A percentile compares a stretch with the other conserved stretches of the same genome.
These are phyloP conservation scores for Aspergillus hortae DNA, from an alignment of 2,329 filamentous ascomycete species.

Conservation along the genomic window DNA sequence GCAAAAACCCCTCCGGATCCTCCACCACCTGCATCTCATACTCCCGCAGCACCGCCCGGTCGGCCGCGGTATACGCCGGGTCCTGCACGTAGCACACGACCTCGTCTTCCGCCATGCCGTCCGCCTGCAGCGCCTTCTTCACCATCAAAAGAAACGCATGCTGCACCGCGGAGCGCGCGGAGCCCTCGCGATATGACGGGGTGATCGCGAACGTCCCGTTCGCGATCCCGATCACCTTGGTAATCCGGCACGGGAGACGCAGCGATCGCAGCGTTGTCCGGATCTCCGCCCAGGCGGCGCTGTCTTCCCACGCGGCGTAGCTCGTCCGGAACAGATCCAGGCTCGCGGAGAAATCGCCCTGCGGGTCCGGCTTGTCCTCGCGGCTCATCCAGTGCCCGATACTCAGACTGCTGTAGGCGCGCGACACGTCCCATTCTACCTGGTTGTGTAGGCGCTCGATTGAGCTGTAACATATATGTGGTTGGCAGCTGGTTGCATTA, in stretches of 20 bases:
- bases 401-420: background rate
- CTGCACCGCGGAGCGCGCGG: slow-evolving; percentile 2
- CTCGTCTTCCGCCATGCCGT: background rate
- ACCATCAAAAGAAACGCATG: slow-evolving; percentile 8
- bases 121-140: background rate
- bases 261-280: background rate
- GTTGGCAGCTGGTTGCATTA: background rate
- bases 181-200: background rate
- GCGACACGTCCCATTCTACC: background rate
- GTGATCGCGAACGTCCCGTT: background rate
- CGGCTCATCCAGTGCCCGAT: background rate
- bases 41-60: slow-evolving; percentile 5
- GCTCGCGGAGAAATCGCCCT: background rate
- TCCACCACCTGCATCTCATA: slow-evolving; percentile 9
- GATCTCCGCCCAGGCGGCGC: background rate
- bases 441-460: background rate
- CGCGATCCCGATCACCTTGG: slow-evolving; percentile 1
- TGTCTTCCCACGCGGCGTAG: background rate
- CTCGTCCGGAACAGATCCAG: background rate
- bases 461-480: background rate
- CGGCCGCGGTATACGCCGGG: slow-evolving; percentile 11
- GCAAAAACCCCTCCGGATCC: slow-evolving; percentile 24
- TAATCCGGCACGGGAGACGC: background rate
- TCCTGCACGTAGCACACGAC: slow-evolving; percentile 15
- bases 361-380: background rate